Percentiles rank a stretch among this genome's conserved stretches.
Evolutionary conservation across 2,329 filamentous ascomycete species (phyloP).

Genomic region (Nectriaceae sp.): DNA sequence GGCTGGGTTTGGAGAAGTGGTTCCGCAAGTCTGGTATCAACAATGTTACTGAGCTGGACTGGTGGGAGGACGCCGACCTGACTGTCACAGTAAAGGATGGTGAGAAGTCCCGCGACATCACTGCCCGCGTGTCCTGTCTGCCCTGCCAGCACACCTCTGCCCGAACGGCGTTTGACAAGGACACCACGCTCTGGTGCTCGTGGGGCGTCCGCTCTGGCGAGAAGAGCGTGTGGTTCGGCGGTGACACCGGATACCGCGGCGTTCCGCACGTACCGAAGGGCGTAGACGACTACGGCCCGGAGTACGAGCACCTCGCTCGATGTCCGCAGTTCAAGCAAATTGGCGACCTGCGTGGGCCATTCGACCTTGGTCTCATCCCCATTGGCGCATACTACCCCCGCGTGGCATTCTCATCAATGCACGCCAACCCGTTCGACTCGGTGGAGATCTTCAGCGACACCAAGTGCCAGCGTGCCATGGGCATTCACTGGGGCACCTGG

Average conservation of each 20-base stretch:
- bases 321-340: slow-evolving; percentile 88
- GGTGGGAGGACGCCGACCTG: slow-evolving; percentile 88
- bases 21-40: slow-evolving; percentile 70
- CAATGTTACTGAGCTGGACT: slow-evolving; percentile 87
- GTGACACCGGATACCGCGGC: slow-evolving; percentile 86
- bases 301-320: slow-evolving; percentile 65
- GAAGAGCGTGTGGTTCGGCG: slow-evolving; percentile 83
- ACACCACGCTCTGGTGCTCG: slow-evolving; percentile 81
- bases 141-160: slow-evolving; percentile 84
- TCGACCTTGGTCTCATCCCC: slow-evolving; percentile 88
- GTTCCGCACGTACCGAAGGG: slow-evolving; percentile 66
- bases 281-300: slow-evolving; percentile 70
- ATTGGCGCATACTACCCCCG: slow-evolving; percentile 87
- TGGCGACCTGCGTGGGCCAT: slow-evolving; percentile 76
- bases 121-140: slow-evolving; percentile 73
- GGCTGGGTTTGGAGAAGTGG: slow-evolving; percentile 81
- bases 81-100: slow-evolving; percentile 47
- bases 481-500: slow-evolving; percentile 94
- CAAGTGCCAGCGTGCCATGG: slow-evolving; percentile 74
- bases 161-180: slow-evolving; percentile 67
- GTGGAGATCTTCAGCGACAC: slow-evolving; percentile 91
- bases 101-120: slow-evolving; percentile 50
- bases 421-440: slow-evolving; percentile 82
- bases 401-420: slow-evolving; percentile 74
- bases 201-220: slow-evolving; percentile 77